Evolutionary conservation across 352 stramenopile species (phyloP).

Genomic region (Globisporangium barbulae): DNA sequence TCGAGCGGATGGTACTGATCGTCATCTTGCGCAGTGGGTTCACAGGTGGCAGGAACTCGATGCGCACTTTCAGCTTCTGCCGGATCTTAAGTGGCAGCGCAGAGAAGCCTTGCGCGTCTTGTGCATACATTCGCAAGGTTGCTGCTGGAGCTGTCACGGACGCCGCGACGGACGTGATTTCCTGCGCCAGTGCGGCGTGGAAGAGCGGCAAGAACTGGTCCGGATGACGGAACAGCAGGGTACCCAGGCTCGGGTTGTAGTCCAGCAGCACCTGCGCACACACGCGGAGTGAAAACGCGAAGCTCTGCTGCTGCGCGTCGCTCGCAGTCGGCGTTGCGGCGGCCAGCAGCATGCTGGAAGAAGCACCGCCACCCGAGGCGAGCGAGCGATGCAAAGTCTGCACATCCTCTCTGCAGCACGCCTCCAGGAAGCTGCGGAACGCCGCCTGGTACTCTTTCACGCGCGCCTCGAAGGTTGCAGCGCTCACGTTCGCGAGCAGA

Average conservation of each 20-base stretch:
- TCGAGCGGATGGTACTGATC: constrained; percentile 69
- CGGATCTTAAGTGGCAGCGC: constrained; percentile 31
- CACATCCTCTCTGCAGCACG: constrained; percentile 14
- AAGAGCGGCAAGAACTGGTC: constrained; percentile 86
- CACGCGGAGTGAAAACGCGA: constrained; percentile 48
- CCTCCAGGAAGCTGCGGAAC: constrained; percentile 20
- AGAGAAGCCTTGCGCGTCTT: constrained; percentile 17
- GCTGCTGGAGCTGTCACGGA: not conserved
- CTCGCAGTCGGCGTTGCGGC: not conserved
- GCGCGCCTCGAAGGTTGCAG: constrained; percentile 17
- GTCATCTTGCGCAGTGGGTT: constrained; percentile 27
- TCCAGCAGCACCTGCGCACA: constrained; percentile 83
- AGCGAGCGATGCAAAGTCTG: constrained; percentile 9
- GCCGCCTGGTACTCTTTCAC: constrained; percentile 19
- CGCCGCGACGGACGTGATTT: constrained; percentile 26
- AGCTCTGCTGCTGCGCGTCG: constrained; percentile 27
- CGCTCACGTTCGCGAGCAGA: constrained; percentile 17
- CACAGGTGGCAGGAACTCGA: constrained; percentile 90
- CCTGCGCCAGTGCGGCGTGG: constrained; percentile 72
- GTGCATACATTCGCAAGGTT: constrained; percentile 1
- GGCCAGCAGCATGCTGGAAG: not conserved
- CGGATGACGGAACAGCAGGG: constrained; percentile 87
- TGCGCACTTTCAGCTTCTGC: constrained; percentile 78
- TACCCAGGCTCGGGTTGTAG: constrained; percentile 71
- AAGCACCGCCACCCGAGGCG: not conserved